Percentiles rank a stretch among this genome's conserved stretches.
Evolutionary conservation across 2,329 filamentous ascomycete genomes (phyloP).

Genomic region (Penicillium frequentans): DNA sequence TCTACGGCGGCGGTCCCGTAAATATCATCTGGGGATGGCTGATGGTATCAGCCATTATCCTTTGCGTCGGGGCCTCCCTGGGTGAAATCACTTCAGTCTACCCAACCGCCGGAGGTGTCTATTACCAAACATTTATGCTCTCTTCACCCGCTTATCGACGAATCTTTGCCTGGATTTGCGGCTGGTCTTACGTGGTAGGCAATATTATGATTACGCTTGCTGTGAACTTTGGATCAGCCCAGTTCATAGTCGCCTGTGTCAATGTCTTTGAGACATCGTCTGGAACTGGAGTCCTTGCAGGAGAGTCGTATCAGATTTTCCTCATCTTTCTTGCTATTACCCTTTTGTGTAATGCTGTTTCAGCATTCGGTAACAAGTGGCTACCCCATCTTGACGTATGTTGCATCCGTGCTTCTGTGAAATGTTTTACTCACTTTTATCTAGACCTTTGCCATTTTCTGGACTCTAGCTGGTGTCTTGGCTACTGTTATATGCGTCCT

Average conservation of each 20-base stretch:
- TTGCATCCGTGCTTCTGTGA: slow-evolving; percentile 9
- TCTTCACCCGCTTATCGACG: slow-evolving; percentile 63
- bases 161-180: slow-evolving; percentile 66
- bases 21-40: slow-evolving; percentile 71
- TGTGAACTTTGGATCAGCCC: slow-evolving; percentile 69
- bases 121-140: slow-evolving; percentile 69
- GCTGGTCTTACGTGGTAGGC: slow-evolving; percentile 73
- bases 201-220: slow-evolving; percentile 76
- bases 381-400: slow-evolving; percentile 66
- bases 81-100: slow-evolving; percentile 69
- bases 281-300: slow-evolving; percentile 55
- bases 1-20: slow-evolving; percentile 61
- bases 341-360: slow-evolving; percentile 55
- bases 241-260: slow-evolving; percentile 56
- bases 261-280: slow-evolving; percentile 54
- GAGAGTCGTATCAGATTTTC: slow-evolving; percentile 62
- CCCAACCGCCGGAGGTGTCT: slow-evolving; percentile 66
- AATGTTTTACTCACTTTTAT: slow-evolving; percentile 53
- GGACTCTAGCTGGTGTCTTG: slow-evolving; percentile 63
- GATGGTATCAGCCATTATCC: slow-evolving; percentile 61
- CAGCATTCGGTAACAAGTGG: slow-evolving; percentile 54
- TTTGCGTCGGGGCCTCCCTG: slow-evolving; percentile 63
- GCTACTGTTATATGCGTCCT: slow-evolving; percentile 69
- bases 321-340: slow-evolving; percentile 70
- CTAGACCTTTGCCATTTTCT: slow-evolving; percentile 71